Percentiles rank a stretch among this genome's conserved stretches.
Evolutionary conservation across 2,329 filamentous ascomycete species (phyloP).

Genomic region (Trichoderma citrinoviride): DNA sequence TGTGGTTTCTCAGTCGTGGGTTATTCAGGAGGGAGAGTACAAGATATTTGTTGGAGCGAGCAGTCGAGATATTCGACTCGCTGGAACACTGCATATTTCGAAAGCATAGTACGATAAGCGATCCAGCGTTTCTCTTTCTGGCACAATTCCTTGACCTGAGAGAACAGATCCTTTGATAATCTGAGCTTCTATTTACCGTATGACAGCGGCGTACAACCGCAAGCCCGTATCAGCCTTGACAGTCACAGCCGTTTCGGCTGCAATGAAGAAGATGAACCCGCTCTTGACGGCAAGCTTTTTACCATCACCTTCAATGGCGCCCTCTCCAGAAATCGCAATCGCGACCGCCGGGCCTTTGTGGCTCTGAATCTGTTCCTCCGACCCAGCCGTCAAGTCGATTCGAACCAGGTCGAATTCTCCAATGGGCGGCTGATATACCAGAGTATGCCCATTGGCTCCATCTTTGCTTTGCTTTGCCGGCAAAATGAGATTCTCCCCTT

Average conservation of each 20-base stretch:
- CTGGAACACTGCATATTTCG: slow-evolving; percentile 8
- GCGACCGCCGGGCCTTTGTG: not conserved
- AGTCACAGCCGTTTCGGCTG: not conserved
- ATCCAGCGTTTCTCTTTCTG: no score
- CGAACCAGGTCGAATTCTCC: not conserved
- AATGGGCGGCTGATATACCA: not conserved
- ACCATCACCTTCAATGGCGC: not conserved
- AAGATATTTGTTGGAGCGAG: slow-evolving; percentile 46
- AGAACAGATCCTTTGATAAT: no score
- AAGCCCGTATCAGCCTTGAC: not conserved
- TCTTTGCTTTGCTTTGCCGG: not conserved
- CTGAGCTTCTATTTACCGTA: not conserved
- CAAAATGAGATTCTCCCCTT: not conserved
- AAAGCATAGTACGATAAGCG: not conserved
- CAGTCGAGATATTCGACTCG: slow-evolving; percentile 40
- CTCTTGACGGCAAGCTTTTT: not conserved
- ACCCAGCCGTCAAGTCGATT: not conserved
- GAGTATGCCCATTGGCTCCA: not conserved
- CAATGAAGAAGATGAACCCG: not conserved
- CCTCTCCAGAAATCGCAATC: not conserved
- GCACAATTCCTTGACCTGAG: not conserved
- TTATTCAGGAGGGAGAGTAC: slow-evolving; percentile 45
- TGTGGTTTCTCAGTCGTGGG: slow-evolving; percentile 57
- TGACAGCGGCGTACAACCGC: not conserved
- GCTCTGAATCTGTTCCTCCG: not conserved